Evolutionary conservation across 129 eudicot genomes (phyloP), one percentile per base, ranked within the genome.

Genomic region (Deinandra increscens): DNA sequence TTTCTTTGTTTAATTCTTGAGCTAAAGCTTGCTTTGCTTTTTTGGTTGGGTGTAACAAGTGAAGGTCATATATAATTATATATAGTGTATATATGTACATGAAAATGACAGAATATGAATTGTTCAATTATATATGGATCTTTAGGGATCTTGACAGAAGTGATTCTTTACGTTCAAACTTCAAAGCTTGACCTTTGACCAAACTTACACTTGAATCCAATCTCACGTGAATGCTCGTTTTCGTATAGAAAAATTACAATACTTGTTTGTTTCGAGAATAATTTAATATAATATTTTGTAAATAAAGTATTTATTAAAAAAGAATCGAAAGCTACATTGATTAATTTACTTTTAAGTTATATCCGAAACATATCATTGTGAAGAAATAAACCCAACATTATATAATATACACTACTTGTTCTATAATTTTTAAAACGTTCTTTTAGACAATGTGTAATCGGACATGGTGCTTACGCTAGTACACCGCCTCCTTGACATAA

Each of bases 181-280:
- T n/a, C n/a, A 46, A 66, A 66, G 58, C 9, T 39, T 65, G 71
- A 66, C 58, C 70, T 23, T 64, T 44, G 56, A 44, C 56, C 39
- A 13, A 20, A 14, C 8, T 23, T 66, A 22, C 58, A 22, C 70
- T 44, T 66, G 5, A 29, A 42, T 43, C 34, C 13, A 64, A 38
- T 9, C 69, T 42, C 18, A 41, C 36, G 29, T 64, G 51, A 18
- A 64, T 38, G 18, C 31, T 51, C 29, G 18, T 1, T 50, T 50
- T 19, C 6, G 31, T 50, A 15, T n/a, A 49, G 3, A 49, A 15
- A 11, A 1, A 7, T 6, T 41, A 8, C 7, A 9, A 45, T 17
- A 50, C 59, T 51, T 7, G 59, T 51, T 51, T 53, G 59, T 51
- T 51, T 53, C 20, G 33, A 53, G 60, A 53, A 20, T 50, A 18